Evolutionary conservation across 495 filamentous ascomycete genomes (phyloP), one percentile per base, ranked within the genome.

Genomic region (Polyplosphaeria fusca): DNA sequence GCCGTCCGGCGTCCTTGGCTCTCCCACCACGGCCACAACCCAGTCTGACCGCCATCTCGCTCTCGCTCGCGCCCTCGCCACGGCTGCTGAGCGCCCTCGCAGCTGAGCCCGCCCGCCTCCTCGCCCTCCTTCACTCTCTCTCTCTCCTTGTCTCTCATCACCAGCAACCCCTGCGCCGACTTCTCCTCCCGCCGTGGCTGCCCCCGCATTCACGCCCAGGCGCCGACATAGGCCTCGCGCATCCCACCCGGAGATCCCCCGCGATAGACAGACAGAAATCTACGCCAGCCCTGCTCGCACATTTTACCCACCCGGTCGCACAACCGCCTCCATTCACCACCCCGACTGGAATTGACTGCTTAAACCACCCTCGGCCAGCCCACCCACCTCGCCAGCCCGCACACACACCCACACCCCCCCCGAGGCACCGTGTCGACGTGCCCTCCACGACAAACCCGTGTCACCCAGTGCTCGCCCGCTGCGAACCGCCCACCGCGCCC

Each of bases 401-500:
- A 9, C 2, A 16, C 42, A n/a, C n/a, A n/a, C n/a, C n/a, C n/a
- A n/a, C n/a, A n/a, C n/a, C n/a, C n/a, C n/a, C n/a, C n/a, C n/a
- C n/a, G n/a, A n/a, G n/a, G n/a, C 48, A 30, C 22, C 47, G 54
- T 54, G 42, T 58, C 60, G 41, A 54, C 52, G 27, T 20, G 35
- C n/a, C 40, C 54, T 25, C 46, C 43, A 54, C 55, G 55, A 51
- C 42, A 58, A 64, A 58, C 48, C 55, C 38, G 60, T 64, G 25
- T 41, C 48, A 59, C 55, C 44, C 11, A 47, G 19, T 47, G 43
- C 27, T 45, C 26, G 12, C 48, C 55, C 2, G 20, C 60, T n/a
- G 11, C 27, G n/a, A 25, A 44, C 48, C 14, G n/a, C 52, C 23
- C 5, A 39, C 55, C 22, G 14, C 55, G 23, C 9, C 55, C 25